These are phyloP conservation scores for Arctostaphylos glauca DNA, from an alignment of 148 eudicot genomes.

Conservation along the genomic window DNA sequence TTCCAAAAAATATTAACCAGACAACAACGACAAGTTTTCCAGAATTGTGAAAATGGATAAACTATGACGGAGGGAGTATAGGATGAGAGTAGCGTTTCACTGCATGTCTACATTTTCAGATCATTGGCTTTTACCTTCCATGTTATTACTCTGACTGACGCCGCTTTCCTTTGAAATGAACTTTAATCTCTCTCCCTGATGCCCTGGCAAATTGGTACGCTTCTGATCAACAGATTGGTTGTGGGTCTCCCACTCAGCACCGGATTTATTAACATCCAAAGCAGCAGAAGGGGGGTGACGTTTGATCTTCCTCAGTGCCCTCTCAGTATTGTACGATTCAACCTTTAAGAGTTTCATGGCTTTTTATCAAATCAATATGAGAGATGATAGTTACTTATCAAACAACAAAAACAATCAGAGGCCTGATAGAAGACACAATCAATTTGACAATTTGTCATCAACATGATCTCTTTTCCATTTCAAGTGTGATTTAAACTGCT, in stretches of 20 bases:
- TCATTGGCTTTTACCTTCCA: slow-evolving; percentile 35
- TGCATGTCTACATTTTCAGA: slow-evolving; percentile 10
- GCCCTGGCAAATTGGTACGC: slow-evolving; percentile 21
- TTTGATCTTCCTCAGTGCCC: slow-evolving; percentile 60
- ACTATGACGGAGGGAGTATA: not conserved
- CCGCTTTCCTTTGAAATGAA: slow-evolving; percentile 24
- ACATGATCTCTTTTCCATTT: not conserved
- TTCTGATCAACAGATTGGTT: slow-evolving; percentile 19
- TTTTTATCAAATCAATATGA: not conserved
- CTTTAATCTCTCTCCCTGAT: slow-evolving; percentile 28
- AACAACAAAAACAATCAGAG: not conserved
- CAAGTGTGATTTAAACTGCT: not conserved
- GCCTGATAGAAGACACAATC: not conserved
- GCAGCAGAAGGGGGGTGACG: slow-evolving; percentile 38
- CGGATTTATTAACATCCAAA: slow-evolving; percentile 29
- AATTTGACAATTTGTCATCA: not conserved
- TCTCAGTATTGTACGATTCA: slow-evolving; percentile 53
- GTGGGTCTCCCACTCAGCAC: slow-evolving; percentile 18
- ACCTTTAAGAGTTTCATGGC: slow-evolving; percentile 43
- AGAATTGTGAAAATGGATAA: not conserved
- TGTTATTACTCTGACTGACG: slow-evolving; percentile 27
- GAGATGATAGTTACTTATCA: not conserved
- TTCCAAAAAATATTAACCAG: not conserved
- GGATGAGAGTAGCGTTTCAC: not conserved
- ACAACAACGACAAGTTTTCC: not conserved